Base-by-base conservation (phyloP, 345 rosid species). In the Citrus inodora region DNA sequence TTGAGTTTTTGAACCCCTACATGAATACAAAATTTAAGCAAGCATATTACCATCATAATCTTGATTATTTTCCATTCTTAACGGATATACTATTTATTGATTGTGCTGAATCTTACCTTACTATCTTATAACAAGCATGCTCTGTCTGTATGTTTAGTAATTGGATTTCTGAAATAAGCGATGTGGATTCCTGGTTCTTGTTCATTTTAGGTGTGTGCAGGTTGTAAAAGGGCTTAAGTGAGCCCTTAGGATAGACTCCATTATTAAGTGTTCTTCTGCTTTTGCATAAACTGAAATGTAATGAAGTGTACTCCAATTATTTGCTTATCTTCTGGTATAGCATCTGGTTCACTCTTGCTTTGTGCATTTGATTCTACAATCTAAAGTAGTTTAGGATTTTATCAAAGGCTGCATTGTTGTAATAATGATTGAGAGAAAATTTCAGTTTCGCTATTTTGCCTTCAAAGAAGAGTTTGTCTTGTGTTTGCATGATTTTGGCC, bases 401-500 rank as follows among this genome's bases (percentile, higher is more conserved):
- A 53, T 24, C 32, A 40, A 69, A n/a, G 8, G 8, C 5, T 9
- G 5, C 19, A 21, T 38, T 28, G 27, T 55, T 24, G 51, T 68
- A 70, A 51, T 5, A 17, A 48, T 42, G 16, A 1, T 13, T 25
- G 1, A 69, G 51, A 46, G 51, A 65, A 53, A 53, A 16, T 53
- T 53, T 64, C 33, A 64, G 6, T 65, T 65, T 65, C 21, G 14
- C 21, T 21, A 32, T 21, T 65, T 70, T 70, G 38, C 70, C 21
- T 67, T 37, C 25, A 55, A 55, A 67, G 65, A 59, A n/a, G 46
- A 48, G 56, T 56, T 59, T 82, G 40, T 30, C 6, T 75, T 38
- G 70, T 37, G 32, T 56, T 68, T 65, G 58, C 24, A 67, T 42
- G 33, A n/a, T 74, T 37, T 78, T n/a, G 66, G 71, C 58, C 69